Conservation (phyloP, 257 asterid genomes). For the Haberlea rhodopensis region DNA sequence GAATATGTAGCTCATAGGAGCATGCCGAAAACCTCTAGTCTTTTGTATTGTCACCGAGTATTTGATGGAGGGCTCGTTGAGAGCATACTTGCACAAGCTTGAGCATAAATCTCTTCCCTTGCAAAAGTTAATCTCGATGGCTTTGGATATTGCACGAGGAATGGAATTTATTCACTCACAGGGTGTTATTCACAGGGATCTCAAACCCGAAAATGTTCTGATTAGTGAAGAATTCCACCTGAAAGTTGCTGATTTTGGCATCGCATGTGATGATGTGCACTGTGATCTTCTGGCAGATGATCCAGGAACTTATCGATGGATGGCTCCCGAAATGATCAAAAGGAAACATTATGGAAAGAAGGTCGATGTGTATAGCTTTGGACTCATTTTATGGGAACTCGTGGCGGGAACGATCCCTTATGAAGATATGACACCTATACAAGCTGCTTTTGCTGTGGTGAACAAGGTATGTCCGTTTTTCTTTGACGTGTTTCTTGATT, state of each 20-base stretch:
- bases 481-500: background rate
- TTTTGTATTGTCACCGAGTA: slow-evolving; percentile 64
- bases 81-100: slow-evolving; percentile 60
- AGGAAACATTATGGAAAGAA: slow-evolving; percentile 49
- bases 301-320: slow-evolving; percentile 82
- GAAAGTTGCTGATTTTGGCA: slow-evolving; percentile 72
- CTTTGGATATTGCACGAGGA: slow-evolving; percentile 66
- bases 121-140: slow-evolving; percentile 46
- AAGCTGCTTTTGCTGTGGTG: slow-evolving; percentile 77
- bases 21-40: slow-evolving; percentile 52
- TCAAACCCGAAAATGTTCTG: slow-evolving; percentile 67
- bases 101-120: slow-evolving; percentile 46
- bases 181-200: slow-evolving; percentile 64
- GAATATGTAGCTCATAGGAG: slow-evolving; percentile 57
- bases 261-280: slow-evolving; percentile 63
- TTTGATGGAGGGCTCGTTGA: slow-evolving; percentile 57
- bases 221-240: slow-evolving; percentile 50
- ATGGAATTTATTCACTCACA: slow-evolving; percentile 68
- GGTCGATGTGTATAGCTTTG: slow-evolving; percentile 71
- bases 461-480: slow-evolving; percentile 44
- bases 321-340: slow-evolving; percentile 83
- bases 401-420: slow-evolving; percentile 65
- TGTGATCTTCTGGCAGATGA: slow-evolving; percentile 68
- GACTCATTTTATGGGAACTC: slow-evolving; percentile 67
- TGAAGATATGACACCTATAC: slow-evolving; percentile 69